phyloP scores from a whole-genome alignment of 306 rosid species.

The Cucurbita ficifolia region DNA sequence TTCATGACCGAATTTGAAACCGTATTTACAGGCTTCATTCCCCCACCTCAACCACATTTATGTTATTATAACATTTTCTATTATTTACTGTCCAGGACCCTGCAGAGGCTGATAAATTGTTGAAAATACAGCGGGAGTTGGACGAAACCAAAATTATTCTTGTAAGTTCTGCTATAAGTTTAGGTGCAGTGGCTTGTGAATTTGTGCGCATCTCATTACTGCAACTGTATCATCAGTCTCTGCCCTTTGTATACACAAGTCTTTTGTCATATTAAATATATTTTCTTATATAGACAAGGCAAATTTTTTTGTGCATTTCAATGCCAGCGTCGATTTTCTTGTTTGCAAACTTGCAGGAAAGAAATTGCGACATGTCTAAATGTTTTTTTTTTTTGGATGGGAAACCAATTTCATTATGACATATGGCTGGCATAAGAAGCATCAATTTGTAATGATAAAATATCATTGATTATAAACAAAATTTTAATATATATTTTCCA shows the following conservation, averaged over 20 bases:
- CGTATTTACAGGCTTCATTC: neutral
- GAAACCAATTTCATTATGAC: neutral
- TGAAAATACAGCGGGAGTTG: constrained; percentile 90
- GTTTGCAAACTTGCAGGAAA: neutral
- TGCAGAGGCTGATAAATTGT: constrained; percentile 91
- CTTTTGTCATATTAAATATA: too few relatives aligned
- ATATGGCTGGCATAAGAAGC: neutral
- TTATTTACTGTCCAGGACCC: constrained; percentile 49
- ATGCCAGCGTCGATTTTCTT: neutral
- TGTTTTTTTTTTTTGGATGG: neutral
- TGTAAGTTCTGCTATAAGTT: constrained; percentile 38
- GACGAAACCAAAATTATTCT: constrained; percentile 98
- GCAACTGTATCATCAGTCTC: too few relatives aligned
- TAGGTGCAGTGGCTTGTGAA: neutral
- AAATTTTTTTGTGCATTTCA: neutral
- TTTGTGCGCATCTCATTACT: constrained; percentile 1
- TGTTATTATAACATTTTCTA: neutral
- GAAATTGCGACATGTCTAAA: neutral
- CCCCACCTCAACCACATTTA: neutral
- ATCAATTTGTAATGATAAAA: neutral
- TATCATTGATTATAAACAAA: neutral
- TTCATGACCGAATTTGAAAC: too few relatives aligned
- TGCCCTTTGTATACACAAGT: too few relatives aligned
- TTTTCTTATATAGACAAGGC: neutral
- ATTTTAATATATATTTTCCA: neutral